Evolutionary conservation across 495 filamentous ascomycete genomes (phyloP).

Genomic region (Aspergillus cavernicola): DNA sequence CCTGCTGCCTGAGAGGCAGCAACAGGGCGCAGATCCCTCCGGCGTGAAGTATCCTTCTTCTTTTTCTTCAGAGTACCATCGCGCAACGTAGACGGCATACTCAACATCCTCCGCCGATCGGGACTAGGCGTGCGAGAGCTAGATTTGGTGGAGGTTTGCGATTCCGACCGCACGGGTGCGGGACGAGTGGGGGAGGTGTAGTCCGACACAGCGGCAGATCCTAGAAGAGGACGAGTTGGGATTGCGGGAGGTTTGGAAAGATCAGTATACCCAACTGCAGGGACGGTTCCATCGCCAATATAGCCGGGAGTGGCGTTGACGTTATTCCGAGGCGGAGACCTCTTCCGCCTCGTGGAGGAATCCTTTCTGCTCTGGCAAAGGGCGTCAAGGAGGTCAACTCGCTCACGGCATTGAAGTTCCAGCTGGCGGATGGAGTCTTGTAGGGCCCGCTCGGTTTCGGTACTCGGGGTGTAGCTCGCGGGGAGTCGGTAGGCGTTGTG

Average conservation of each 20-base stretch:
- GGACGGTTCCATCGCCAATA: conserved; percentile 79
- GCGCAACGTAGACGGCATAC: conserved; percentile 76
- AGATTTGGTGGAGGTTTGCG: conserved; percentile 42
- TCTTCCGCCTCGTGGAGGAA: conserved; percentile 30
- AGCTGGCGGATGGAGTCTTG: conserved; percentile 76
- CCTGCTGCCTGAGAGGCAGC: conserved; percentile 90
- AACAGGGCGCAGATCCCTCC: conserved; percentile 41
- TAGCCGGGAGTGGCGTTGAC: conserved; percentile 44
- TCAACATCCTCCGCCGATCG: conserved; percentile 65
- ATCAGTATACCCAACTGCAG: conserved; percentile 71
- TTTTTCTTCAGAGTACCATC: conserved; percentile 58
- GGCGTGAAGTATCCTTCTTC: conserved; percentile 35
- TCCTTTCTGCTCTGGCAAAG: conserved; percentile 69
- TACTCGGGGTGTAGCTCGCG: conserved; percentile 64
- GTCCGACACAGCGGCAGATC: conserved; percentile 46
- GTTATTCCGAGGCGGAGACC: conserved; percentile 12
- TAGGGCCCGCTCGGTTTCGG: conserved; percentile 81
- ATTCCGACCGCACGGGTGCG: conserved; percentile 35
- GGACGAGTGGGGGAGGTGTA: conserved; percentile 18
- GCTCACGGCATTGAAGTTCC: conserved; percentile 90
- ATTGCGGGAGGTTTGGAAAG: conserved; percentile 67
- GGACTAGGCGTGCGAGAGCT: conserved; percentile 70
- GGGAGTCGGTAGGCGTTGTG: conserved; percentile 74
- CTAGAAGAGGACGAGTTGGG: conserved; percentile 52
- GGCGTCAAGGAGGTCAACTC: conserved; percentile 83